Conservation (phyloP, 2,329 filamentous ascomycete species). For the Anisogramma anomala region DNA sequence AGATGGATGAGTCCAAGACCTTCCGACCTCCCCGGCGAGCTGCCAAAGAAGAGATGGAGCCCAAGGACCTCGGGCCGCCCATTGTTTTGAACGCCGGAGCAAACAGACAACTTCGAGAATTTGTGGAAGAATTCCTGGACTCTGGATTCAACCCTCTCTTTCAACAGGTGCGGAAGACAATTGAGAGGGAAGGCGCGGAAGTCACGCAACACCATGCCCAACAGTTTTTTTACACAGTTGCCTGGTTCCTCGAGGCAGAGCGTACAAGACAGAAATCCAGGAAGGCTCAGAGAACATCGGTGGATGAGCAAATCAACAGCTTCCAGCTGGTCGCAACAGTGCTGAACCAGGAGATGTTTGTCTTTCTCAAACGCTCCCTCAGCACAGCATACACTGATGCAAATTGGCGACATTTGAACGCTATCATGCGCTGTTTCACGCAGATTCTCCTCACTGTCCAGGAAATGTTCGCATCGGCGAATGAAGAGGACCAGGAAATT, state of each 20-base stretch:
- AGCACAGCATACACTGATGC: constrained; percentile 70
- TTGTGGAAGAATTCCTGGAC: constrained; percentile 89
- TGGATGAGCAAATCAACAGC: constrained; percentile 50
- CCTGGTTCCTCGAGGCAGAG: constrained; percentile 88
- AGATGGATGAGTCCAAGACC: constrained; percentile 84
- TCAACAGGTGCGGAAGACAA: constrained; percentile 70
- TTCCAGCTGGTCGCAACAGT: constrained; percentile 84
- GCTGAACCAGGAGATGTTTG: constrained; percentile 89
- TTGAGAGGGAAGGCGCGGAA: constrained; percentile 80
- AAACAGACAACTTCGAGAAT: constrained; percentile 63
- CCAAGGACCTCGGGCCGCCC: constrained; percentile 65
- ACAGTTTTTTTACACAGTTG: constrained; percentile 85
- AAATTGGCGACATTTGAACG: constrained; percentile 74
- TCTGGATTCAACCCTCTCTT: constrained; percentile 92
- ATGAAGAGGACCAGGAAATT: constrained; percentile 94
- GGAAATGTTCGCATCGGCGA: constrained; percentile 72
- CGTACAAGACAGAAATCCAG: constrained; percentile 55
- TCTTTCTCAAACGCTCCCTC: constrained; percentile 74
- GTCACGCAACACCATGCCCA: constrained; percentile 64
- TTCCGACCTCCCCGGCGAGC: constrained; percentile 69
- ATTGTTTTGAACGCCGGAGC: constrained; percentile 60
- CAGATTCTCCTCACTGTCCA: constrained; percentile 88
- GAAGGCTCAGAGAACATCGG: constrained; percentile 36
- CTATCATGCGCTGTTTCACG: constrained; percentile 87
- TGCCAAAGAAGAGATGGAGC: constrained; percentile 49